Evolutionary conservation across 768 basidiomycete genomes (phyloP), one percentile per base, ranked within the genome.

Genomic region (Leccinum pellstonianum): DNA sequence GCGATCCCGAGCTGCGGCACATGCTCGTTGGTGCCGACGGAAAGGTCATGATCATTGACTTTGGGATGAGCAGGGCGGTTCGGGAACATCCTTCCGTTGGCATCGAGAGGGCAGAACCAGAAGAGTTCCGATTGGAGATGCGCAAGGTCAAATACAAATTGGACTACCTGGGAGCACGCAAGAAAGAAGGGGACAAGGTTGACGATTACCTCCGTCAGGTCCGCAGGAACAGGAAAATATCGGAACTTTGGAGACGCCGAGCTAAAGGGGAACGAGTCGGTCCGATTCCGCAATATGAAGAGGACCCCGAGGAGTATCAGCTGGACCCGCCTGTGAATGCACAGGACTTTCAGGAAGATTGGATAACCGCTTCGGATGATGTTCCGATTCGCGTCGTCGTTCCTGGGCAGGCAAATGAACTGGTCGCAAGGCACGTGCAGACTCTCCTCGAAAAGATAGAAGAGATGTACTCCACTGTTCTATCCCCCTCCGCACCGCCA

Each of bases 21-120:
- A 81, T 86, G 70, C 76, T 86, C 58, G 78, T 86, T 23, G 79
- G 80, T 3, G 82, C 76, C 1, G 82, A 85, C 64, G 81, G 78
- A 52, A 75, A 74, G 41, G 79, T 86, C 27, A 82, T 77, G 48
- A 73, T 87, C 53, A 80, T 83, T 63, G 80, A 86, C 69, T 86
- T 86, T 68, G 78, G 82, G 46, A 70, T 74, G 49, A 78, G 77
- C 59, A 67, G 71, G 41, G 73, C 73, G 8, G 55, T 61, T 2
- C 60, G 60, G 23, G 70, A 76, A 19, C 70, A 75, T 25, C 33
- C 73, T 4, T 66, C 70, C 0, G 56, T 81, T 4, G 68, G 69
- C 15, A 70, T 86, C 15, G 62, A 63, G 21, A 65, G 62, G 11
- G 79, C 80, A 2, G 74, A 73, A 17, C 68, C 70, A 5, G 75